These are phyloP conservation scores for Xylariaceae sp. DNA, from an alignment of 2,329 filamentous ascomycete genomes.

Conservation along the genomic window DNA sequence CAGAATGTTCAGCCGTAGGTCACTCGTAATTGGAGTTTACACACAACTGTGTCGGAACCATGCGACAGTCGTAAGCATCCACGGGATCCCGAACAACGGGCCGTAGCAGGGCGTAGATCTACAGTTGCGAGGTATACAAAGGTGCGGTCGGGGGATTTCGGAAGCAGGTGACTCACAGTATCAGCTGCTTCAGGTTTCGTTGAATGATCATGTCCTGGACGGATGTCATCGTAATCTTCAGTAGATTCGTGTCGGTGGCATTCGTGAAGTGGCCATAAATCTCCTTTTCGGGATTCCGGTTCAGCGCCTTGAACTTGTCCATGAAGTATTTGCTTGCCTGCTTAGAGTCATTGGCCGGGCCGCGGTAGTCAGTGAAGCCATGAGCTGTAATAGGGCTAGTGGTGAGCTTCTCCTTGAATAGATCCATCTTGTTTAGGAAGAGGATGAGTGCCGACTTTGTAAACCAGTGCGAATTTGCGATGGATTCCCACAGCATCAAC, in stretches of 20 bases:
- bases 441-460: slow-evolving; percentile 74
- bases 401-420: slow-evolving; percentile 71
- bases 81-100: slow-evolving; percentile 17
- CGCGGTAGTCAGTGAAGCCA: slow-evolving; percentile 73
- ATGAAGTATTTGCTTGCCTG: slow-evolving; percentile 75
- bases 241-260: slow-evolving; percentile 62
- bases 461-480: slow-evolving; percentile 84
- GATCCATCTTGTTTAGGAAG: slow-evolving; percentile 83
- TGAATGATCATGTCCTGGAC: slow-evolving; percentile 87
- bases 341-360: slow-evolving; percentile 64
- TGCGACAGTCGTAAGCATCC: slow-evolving; percentile 19
- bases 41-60: slow-evolving; percentile 10
- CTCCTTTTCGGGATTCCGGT: slow-evolving; percentile 60
- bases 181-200: slow-evolving; percentile 73
- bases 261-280: slow-evolving; percentile 60
- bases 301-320: slow-evolving; percentile 72
- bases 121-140: slow-evolving; percentile 12
- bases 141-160: slow-evolving; percentile 18
- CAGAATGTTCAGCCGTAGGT: slow-evolving; percentile 30
- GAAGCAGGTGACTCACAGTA: slow-evolving; percentile 49
- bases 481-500: slow-evolving; percentile 79
- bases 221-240: slow-evolving; percentile 81
- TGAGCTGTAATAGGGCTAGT: slow-evolving; percentile 66
- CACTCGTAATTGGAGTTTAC: slow-evolving; percentile 16
- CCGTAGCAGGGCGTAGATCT: slow-evolving; percentile 13